Conservation (phyloP, 2,329 filamentous ascomycete genomes). For the Phoma sp. region DNA sequence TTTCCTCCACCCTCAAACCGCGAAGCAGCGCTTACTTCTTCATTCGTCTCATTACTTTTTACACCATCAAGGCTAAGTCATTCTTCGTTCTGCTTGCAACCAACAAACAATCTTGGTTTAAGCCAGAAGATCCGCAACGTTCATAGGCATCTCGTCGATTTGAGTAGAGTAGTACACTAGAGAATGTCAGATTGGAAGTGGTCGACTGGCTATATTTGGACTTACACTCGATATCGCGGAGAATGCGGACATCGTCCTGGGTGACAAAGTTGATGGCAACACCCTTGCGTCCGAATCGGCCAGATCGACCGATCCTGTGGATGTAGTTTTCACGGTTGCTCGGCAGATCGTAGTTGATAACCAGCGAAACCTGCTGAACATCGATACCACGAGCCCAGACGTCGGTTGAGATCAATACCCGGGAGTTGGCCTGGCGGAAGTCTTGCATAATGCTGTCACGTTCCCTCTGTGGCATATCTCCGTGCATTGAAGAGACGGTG, state of each 20-base stretch:
- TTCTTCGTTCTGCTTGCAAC: neutral
- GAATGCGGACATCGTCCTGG: slow-evolving; percentile 94
- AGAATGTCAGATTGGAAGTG: slow-evolving; percentile 40
- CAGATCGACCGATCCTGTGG: slow-evolving; percentile 94
- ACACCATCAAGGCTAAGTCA: slow-evolving; percentile 10
- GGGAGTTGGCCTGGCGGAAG: slow-evolving; percentile 93
- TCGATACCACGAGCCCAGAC: slow-evolving; percentile 99
- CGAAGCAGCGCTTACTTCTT: slow-evolving; percentile 25
- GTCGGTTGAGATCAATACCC: slow-evolving; percentile 95
- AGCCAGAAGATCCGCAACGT: slow-evolving; percentile 57
- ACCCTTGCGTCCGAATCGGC: slow-evolving; percentile 95
- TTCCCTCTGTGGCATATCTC: slow-evolving; percentile 98
- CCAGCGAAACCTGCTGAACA: slow-evolving; percentile 95
- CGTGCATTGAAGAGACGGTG: slow-evolving; percentile 98
- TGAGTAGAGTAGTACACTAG: slow-evolving; percentile 93
- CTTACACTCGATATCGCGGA: slow-evolving; percentile 93
- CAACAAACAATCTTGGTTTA: slow-evolving; percentile 16
- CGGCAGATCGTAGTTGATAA: slow-evolving; percentile 98
- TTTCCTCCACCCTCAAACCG: slow-evolving; percentile 43
- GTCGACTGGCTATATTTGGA: neutral
- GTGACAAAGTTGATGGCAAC: slow-evolving; percentile 99
- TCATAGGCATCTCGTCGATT: slow-evolving; percentile 99
- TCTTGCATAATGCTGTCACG: slow-evolving; percentile 99
- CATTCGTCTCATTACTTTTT: neutral
- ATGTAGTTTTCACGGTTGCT: slow-evolving; percentile 99